Percentiles rank a stretch among this genome's conserved stretches.
These are phyloP conservation scores for Pythium rhizo-oryzae DNA, from an alignment of 352 stramenopile genomes.

Conservation along the genomic window DNA sequence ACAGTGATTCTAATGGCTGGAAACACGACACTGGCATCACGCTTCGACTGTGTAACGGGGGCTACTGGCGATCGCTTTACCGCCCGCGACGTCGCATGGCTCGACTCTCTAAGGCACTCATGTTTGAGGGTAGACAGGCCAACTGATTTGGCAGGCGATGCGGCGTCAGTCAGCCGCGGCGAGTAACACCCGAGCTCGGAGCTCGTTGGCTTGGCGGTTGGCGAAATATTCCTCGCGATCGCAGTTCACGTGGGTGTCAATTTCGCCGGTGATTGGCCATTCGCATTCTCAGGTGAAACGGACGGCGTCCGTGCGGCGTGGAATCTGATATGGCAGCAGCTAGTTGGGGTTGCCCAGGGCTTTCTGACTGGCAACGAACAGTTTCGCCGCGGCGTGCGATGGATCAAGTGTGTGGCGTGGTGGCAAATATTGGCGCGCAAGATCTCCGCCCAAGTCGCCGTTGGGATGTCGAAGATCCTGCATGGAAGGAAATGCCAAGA, in stretches of 20 bases:
- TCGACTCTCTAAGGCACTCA: not conserved
- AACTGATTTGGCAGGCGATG: not conserved
- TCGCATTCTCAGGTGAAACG: conserved; percentile 12
- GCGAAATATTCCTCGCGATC: conserved; percentile 8
- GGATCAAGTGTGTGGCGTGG: too few species aligned
- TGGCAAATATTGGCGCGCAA: too few species aligned
- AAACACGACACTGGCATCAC: not conserved
- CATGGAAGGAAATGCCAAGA: too few species aligned
- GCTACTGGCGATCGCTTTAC: not conserved
- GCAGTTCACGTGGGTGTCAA: not conserved
- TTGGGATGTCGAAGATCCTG: too few species aligned
- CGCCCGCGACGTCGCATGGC: not conserved
- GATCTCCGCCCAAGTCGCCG: too few species aligned
- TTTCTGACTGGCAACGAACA: too few species aligned
- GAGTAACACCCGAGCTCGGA: not conserved
- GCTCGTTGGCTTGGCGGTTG: not conserved
- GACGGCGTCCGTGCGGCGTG: not conserved
- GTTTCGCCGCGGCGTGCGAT: too few species aligned
- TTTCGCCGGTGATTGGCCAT: not conserved
- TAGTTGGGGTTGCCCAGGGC: not conserved
- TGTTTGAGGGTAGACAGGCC: not conserved
- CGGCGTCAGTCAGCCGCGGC: not conserved
- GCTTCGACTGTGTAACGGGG: not conserved
- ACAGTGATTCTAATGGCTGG: not conserved
- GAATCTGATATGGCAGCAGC: not conserved